phyloP scores from a whole-genome alignment of 805 yeast species.

The Ogataea thermomethanolica region DNA sequence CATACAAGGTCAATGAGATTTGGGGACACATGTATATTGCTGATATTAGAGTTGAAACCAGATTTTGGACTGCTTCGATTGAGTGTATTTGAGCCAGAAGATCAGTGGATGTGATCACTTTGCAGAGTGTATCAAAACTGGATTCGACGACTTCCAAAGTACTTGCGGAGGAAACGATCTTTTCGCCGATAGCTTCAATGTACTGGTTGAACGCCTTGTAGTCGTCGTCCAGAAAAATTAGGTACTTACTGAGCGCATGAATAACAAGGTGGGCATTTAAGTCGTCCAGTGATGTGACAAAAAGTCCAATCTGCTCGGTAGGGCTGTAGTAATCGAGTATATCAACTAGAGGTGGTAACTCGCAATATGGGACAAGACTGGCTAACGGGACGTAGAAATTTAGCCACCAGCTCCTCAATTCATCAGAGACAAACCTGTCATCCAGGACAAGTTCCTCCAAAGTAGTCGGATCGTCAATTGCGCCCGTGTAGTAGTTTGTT shows the following conservation, averaged over 20 bases:
- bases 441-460: conserved; percentile 2
- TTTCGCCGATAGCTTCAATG: conserved; percentile 16
- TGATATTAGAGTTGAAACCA: conserved; percentile 21
- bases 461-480: background rate
- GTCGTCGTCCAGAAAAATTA: background rate
- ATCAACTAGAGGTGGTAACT: conserved; percentile 20
- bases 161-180: conserved; percentile 5
- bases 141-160: background rate
- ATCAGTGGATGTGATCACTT: conserved; percentile 1
- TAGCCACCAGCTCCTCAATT: conserved; percentile 21
- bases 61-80: conserved; percentile 4
- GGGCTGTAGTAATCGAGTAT: conserved; percentile 17
- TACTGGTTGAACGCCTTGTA: conserved; percentile 15
- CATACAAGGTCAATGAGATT: conserved; percentile 23
- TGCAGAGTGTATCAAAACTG: background rate
- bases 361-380: conserved; percentile 7
- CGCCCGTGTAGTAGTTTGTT: conserved; percentile 16
- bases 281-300: conserved; percentile 13
- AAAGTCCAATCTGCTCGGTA: conserved; percentile 20
- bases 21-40: conserved; percentile 25
- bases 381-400: conserved; percentile 25
- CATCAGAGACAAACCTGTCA: background rate
- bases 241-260: background rate
- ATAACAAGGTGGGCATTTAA: background rate
- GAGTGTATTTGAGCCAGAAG: background rate